A percentile compares a stretch with the other conserved stretches of the same genome.
Conservation (phyloP, 345 rosid species). For the Physaria fendleri region DNA sequence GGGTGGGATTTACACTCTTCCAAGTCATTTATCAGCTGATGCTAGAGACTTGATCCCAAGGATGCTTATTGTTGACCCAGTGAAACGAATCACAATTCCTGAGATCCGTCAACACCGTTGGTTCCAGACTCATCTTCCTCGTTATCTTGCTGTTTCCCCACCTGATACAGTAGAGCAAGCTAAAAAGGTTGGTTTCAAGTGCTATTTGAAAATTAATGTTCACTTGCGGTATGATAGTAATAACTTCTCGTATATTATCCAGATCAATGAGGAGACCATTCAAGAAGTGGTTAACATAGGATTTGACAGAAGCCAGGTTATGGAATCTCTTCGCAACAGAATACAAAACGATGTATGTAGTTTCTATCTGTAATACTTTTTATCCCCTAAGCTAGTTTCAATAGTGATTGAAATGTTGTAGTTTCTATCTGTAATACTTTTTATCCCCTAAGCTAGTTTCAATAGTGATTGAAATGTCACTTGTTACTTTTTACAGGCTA, state of each 20-base stretch:
- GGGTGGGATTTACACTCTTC: conserved; percentile 92
- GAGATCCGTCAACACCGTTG: conserved; percentile 91
- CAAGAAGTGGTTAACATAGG: conserved; percentile 71
- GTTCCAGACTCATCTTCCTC: conserved; percentile 83
- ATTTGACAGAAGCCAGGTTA: conserved; percentile 57
- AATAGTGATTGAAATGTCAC: conserved; percentile 9
- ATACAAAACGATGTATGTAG: conserved; percentile 62
- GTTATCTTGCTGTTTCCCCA: conserved; percentile 83
- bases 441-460: not conserved
- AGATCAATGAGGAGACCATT: conserved; percentile 90
- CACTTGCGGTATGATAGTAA: not conserved
- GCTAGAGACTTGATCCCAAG: conserved; percentile 91
- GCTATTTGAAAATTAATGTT: not conserved
- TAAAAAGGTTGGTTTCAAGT: conserved; percentile 49
- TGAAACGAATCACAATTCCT: conserved; percentile 81
- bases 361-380: not conserved
- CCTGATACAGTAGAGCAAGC: conserved; percentile 75
- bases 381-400: not conserved
- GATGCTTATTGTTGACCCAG: conserved; percentile 91
- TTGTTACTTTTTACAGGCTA: conserved; percentile 54
- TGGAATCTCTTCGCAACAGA: conserved; percentile 78
- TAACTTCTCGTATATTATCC: conserved; percentile 19
- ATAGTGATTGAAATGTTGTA: too few relatives aligned
- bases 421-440: not conserved
- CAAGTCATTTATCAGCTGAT: conserved; percentile 83